phyloP scores from a whole-genome alignment of 352 stramenopile species.

The Phytophthora pluvialis region DNA sequence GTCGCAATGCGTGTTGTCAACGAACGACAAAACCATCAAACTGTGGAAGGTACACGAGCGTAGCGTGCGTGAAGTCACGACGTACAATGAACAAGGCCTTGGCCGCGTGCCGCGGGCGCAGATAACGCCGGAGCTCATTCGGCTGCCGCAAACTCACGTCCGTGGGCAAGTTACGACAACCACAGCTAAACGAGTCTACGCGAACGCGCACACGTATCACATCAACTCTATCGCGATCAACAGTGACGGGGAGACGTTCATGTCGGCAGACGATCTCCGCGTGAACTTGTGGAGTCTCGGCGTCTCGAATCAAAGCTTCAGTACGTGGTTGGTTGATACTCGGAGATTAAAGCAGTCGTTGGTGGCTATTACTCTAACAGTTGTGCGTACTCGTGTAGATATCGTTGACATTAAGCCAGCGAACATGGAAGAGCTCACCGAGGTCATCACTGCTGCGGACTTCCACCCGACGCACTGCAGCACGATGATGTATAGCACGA shows the following conservation, averaged over 20 bases:
- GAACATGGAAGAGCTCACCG: constrained; percentile 97
- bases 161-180: constrained; percentile 71
- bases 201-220: constrained; percentile 97
- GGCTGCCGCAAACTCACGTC: constrained; percentile 58
- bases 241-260: constrained; percentile 95
- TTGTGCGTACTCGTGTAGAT: constrained; percentile 48
- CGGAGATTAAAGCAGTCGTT: background rate
- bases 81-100: constrained; percentile 65
- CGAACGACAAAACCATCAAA: constrained; percentile 99
- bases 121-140: constrained; percentile 50
- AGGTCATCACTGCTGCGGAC: constrained; percentile 95
- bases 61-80: constrained; percentile 75
- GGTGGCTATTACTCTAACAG: background rate
- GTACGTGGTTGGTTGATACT: constrained; percentile 44
- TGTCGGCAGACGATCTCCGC: constrained; percentile 95
- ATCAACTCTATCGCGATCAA: constrained; percentile 97
- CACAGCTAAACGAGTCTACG: constrained; percentile 87
- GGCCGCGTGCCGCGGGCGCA: constrained; percentile 31
- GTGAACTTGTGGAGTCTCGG: constrained; percentile 97
- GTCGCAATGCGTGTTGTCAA: constrained; percentile 93
- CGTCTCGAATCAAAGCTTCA: constrained; percentile 91
- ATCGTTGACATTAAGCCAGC: constrained; percentile 97
- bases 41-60: constrained; percentile 94
- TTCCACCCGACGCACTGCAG: constrained; percentile 95
- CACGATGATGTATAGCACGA: constrained; percentile 96